Evolutionary conservation across 306 rosid genomes (phyloP), one percentile per base, ranked within the genome.

Genomic region (Acmispon strigosus): DNA sequence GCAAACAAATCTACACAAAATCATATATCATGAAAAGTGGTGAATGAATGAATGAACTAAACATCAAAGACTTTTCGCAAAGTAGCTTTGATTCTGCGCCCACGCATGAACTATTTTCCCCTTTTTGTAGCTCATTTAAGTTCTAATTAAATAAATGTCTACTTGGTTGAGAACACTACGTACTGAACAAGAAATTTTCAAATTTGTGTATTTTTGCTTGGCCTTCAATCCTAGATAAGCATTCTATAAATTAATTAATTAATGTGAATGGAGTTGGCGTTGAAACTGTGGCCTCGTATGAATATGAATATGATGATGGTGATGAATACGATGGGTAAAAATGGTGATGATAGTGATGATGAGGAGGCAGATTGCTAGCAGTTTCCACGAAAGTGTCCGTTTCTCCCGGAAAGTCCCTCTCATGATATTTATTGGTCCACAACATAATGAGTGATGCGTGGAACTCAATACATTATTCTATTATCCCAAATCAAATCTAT

Each of bases 381-480:
- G 81, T 78, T 89, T 88, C 96, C 83, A 27, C 88, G 88, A 92
- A 89, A 87, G 90, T 78, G 77, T 51, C 73, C 66, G 60, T 75
- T 80, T 84, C 81, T 61, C 78, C 79, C 34, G 79, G 82, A 83
- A 87, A 86, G 90, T 84, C 85, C 34, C 69, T 8, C 70, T 83
- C 86, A 81, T 74, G 19, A 86, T 66, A 74, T 81, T 82, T 36
- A 70, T 80, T 65, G 92, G 89, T 85, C 90, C 88, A 89, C 83
- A 49, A 24, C 66, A 73, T 61, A 44, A 81, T 73, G 83, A 85
- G 65, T 76, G 80, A 90, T 79, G 49, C 61, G 69, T 72, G 78
- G 86, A 88, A 77, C 62, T 69, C 13, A 51, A 45, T 53, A 14
- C 48, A 18, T 9, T 76, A 48, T 34, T 13, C 8, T 66, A 17